Percentiles rank a stretch among this genome's conserved stretches.
These are phyloP conservation scores for Graphiopsis chlorocephala DNA, from an alignment of 2,329 filamentous ascomycete species.

Conservation along the genomic window DNA sequence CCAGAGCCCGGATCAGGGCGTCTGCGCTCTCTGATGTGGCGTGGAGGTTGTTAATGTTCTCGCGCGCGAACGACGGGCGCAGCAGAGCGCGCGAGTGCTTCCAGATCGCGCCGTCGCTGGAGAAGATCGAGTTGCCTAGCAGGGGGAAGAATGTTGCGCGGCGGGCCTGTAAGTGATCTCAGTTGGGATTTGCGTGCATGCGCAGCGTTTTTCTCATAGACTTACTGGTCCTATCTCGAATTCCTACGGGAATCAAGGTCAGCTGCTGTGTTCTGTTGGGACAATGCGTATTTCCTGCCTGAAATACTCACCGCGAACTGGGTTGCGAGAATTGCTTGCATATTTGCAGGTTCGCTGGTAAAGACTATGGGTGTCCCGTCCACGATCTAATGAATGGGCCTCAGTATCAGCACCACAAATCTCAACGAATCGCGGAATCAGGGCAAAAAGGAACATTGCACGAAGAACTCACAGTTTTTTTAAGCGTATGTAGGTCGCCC, in stretches of 20 bases:
- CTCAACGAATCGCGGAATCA: not conserved
- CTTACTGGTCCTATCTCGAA: constrained; percentile 36
- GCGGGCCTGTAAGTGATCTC: not conserved
- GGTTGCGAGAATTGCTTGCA: constrained; percentile 53
- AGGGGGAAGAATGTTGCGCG: constrained; percentile 23
- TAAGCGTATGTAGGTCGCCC: constrained; percentile 2
- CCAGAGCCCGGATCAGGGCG: constrained; percentile 35
- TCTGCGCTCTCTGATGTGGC: constrained; percentile 23
- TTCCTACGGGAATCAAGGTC: constrained; percentile 31
- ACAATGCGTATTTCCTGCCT: not conserved
- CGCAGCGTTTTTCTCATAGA: not conserved
- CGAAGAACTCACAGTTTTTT: not conserved
- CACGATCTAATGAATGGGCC: not conserved
- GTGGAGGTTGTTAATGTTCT: constrained; percentile 34
- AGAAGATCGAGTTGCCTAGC: constrained; percentile 31
- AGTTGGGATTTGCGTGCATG: not conserved
- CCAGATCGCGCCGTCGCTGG: constrained; percentile 31
- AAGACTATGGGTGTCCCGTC: constrained; percentile 19
- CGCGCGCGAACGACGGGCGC: constrained; percentile 32
- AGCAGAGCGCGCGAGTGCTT: constrained; percentile 30
- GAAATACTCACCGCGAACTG: constrained; percentile 45
- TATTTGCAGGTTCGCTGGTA: constrained; percentile 49
- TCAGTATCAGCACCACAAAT: not conserved
- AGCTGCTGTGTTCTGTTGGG: not conserved
- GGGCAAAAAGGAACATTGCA: not conserved